Conservation (phyloP, 148 eudicot genomes). For the Fallopia convolvulus region DNA sequence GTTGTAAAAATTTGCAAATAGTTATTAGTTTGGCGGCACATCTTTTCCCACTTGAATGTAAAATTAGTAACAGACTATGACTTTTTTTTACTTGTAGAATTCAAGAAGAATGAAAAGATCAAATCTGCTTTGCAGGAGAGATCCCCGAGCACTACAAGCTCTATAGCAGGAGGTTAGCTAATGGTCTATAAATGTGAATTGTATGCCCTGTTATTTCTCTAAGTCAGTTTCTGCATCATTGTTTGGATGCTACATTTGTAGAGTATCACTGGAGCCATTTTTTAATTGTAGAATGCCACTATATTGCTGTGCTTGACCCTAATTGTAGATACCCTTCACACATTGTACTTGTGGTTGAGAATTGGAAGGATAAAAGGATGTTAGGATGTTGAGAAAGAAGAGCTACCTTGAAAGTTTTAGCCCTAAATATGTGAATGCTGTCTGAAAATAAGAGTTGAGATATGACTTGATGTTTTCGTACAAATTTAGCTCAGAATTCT, state of each 20-base stretch:
- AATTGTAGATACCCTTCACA: not conserved
- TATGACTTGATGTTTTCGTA: not conserved
- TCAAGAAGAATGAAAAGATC: conserved; percentile 60
- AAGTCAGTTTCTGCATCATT: not conserved
- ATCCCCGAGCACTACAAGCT: conserved; percentile 30
- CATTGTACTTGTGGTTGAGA: not conserved
- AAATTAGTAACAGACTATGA: not conserved
- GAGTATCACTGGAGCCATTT: not conserved
- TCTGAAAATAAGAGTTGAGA: not conserved
- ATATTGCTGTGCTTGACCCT: not conserved
- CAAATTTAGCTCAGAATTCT: not conserved
- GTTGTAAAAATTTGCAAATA: not conserved
- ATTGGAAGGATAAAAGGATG: not conserved
- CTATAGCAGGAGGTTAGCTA: conserved; percentile 39
- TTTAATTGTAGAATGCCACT: not conserved
- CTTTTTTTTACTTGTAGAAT: conserved; percentile 36
- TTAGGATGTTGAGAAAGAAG: conserved; percentile 2
- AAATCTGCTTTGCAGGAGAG: conserved; percentile 48
- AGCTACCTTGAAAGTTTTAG: conserved; percentile 1
- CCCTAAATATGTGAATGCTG: not conserved
- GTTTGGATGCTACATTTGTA: not conserved
- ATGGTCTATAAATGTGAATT: not conserved
- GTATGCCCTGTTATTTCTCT: not conserved
- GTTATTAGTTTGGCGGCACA: not conserved
- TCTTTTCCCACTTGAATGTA: not conserved